These are phyloP conservation scores for Martiniozyma abietophila DNA, from an alignment of 805 yeast species.

Conservation along the genomic window DNA sequence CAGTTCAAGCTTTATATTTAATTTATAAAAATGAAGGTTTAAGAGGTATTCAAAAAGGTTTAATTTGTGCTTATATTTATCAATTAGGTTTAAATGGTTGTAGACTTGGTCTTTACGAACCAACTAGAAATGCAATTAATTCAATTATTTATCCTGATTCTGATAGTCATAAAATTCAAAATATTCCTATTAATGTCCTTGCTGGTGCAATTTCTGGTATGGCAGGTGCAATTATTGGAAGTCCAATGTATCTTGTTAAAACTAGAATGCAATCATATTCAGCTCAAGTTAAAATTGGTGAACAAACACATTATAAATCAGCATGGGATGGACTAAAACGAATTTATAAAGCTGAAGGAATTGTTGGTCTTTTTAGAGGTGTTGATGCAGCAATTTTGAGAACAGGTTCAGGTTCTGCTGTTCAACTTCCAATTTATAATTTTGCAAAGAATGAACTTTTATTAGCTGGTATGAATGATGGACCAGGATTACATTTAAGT, in stretches of 20 bases:
- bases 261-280: constrained; percentile 96
- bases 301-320: constrained; percentile 79
- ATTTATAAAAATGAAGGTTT: constrained; percentile 79
- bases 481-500: constrained; percentile 60
- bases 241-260: constrained; percentile 87
- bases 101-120: constrained; percentile 90
- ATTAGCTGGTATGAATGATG: constrained; percentile 45
- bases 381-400: constrained; percentile 90
- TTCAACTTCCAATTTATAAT: constrained; percentile 86
- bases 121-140: constrained; percentile 57
- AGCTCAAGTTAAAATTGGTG: constrained; percentile 58
- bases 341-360: constrained; percentile 59
- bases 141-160: constrained; percentile 39
- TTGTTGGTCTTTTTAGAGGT: constrained; percentile 77
- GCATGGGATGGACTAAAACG: constrained; percentile 58
- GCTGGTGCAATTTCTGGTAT: constrained; percentile 83
- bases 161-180: constrained; percentile 42
- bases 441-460: constrained; percentile 58
- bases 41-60: constrained; percentile 82
- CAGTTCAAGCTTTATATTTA: constrained; percentile 70
- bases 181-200: constrained; percentile 51
- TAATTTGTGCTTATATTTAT: constrained; percentile 80
- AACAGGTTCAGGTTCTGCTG: constrained; percentile 94
- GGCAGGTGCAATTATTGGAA: constrained; percentile 82
- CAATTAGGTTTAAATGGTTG: constrained; percentile 92